Conservation (phyloP, 2,329 filamentous ascomycete genomes). For the Lojkania enalia region DNA sequence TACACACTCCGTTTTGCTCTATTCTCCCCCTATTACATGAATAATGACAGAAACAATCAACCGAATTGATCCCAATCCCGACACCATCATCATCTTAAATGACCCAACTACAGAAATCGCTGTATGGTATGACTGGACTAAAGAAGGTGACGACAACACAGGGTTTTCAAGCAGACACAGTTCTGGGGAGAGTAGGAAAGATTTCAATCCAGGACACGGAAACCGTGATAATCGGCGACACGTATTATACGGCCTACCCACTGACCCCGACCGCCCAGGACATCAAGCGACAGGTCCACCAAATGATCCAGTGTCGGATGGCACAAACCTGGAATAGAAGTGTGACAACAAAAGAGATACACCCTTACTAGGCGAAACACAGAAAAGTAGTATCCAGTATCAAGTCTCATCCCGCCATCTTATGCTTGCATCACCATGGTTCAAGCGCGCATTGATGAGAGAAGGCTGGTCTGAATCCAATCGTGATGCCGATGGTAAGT, state of each 20-base stretch:
- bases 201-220: background rate
- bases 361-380: background rate
- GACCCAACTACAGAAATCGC: background rate
- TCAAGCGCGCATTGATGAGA: slow-evolving; percentile 1
- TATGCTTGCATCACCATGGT: slow-evolving; percentile 2
- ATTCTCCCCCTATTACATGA: background rate
- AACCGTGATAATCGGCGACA: background rate
- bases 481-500: background rate
- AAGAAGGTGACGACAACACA: slow-evolving; percentile 1
- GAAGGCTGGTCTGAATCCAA: slow-evolving; percentile 18
- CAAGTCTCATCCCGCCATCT: slow-evolving; percentile 8
- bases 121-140: background rate
- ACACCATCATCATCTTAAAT: slow-evolving; percentile 7
- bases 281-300: background rate
- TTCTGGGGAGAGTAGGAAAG: background rate
- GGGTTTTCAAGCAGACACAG: background rate
- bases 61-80: slow-evolving; percentile 3
- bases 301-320: background rate
- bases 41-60: background rate
- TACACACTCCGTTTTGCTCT: background rate
- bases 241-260: background rate
- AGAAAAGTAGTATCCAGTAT: background rate
- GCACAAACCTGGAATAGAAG: background rate
- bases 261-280: background rate
- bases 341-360: background rate